Conservation (phyloP, 1,284 basidiomycete species). For the Crucibulum cyathiforme region DNA sequence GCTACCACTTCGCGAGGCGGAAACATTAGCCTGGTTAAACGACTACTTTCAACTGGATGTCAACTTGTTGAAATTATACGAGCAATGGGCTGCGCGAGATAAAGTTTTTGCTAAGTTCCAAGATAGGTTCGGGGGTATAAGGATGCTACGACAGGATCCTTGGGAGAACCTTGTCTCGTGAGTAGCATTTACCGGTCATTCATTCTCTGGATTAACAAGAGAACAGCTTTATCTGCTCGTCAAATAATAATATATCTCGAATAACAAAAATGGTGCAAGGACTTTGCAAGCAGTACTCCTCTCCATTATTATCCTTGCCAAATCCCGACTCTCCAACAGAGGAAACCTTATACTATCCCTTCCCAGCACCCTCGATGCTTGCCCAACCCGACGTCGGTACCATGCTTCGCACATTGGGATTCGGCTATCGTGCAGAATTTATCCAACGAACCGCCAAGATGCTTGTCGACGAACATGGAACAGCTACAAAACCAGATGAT, state of each 20-base stretch:
- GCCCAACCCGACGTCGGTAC: slow-evolving; percentile 66
- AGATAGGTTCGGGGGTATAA: slow-evolving; percentile 65
- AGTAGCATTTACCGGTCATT: slow-evolving; percentile 39
- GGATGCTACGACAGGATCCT: slow-evolving; percentile 90
- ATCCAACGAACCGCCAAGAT: slow-evolving; percentile 85
- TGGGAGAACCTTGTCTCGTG: slow-evolving; percentile 95
- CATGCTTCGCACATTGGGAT: slow-evolving; percentile 82
- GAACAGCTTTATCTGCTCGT: slow-evolving; percentile 93
- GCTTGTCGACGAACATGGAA: slow-evolving; percentile 66
- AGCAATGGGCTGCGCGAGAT: slow-evolving; percentile 80
- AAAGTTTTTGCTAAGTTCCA: slow-evolving; percentile 74
- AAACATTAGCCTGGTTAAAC: slow-evolving; percentile 79
- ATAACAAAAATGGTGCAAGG: slow-evolving; percentile 90
- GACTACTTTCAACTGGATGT: slow-evolving; percentile 92
- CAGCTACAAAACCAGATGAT: slow-evolving; percentile 18
- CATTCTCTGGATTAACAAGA: slow-evolving; percentile 1
- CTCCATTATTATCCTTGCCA: slow-evolving; percentile 60
- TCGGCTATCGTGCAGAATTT: slow-evolving; percentile 95
- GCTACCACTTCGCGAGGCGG: slow-evolving; percentile 49
- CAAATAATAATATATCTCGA: slow-evolving; percentile 95
- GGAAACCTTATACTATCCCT: slow-evolving; percentile 73
- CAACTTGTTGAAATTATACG: slow-evolving; percentile 78
- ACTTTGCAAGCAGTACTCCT: slow-evolving; percentile 75
- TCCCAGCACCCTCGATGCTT: slow-evolving; percentile 80
- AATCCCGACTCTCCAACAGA: slow-evolving; percentile 46